phyloP scores from a whole-genome alignment of 208 protist genomes.

The Polymyxa betae region DNA sequence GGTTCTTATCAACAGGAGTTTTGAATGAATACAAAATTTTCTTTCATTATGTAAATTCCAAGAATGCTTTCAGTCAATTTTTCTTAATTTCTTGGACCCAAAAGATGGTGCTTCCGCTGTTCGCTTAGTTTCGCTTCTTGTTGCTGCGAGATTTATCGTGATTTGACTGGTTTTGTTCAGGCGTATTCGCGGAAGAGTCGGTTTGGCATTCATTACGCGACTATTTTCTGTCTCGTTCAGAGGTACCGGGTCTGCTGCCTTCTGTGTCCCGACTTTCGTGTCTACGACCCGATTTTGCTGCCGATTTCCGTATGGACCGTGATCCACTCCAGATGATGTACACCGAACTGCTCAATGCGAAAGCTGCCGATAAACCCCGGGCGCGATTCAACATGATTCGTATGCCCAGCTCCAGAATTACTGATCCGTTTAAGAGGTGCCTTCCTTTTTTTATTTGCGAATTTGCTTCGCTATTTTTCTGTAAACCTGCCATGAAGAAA shows the following conservation, averaged over 20 bases:
- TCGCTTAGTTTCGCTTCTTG: too few species aligned
- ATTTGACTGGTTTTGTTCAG: too few species aligned
- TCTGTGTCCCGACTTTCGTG: not conserved
- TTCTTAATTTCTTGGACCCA: too few species aligned
- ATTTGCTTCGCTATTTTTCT: too few species aligned
- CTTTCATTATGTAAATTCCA: too few species aligned
- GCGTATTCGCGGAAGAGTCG: not conserved
- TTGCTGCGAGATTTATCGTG: too few species aligned
- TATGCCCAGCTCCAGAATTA: not conserved
- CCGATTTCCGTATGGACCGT: not conserved
- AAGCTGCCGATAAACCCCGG: not conserved
- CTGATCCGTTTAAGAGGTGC: not conserved
- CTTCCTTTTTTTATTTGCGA: not conserved
- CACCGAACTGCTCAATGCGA: not conserved
- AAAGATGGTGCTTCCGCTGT: too few species aligned
- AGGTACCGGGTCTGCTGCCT: not conserved
- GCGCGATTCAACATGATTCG: not conserved
- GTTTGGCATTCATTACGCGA: not conserved
- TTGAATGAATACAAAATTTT: too few species aligned
- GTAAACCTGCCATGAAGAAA: too few species aligned
- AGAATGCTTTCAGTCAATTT: too few species aligned
- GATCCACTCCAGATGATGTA: conserved; percentile 14
- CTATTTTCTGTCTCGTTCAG: conserved; percentile 30
- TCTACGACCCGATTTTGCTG: not conserved
- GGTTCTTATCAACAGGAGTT: too few species aligned